These are phyloP conservation scores for Dendrobium chrysotoxum DNA, from an alignment of 106 monocot species.

Conservation along the genomic window DNA sequence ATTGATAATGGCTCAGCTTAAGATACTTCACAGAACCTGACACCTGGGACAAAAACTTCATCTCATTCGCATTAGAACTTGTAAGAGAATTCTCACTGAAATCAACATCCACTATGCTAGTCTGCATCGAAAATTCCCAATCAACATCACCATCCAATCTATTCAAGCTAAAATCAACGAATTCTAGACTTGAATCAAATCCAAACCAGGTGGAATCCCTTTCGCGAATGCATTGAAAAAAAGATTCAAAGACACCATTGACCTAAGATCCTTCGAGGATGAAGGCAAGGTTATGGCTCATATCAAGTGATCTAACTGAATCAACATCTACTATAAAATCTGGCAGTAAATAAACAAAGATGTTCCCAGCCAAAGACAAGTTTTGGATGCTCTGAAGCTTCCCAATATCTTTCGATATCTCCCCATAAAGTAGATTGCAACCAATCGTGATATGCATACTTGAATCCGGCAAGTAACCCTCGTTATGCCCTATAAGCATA, in stretches of 20 bases:
- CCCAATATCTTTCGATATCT: conserved; percentile 50
- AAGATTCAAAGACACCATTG: conserved; percentile 52
- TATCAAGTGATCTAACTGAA: conserved; percentile 63
- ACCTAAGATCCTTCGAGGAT: conserved; percentile 29
- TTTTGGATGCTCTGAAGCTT: conserved; percentile 64
- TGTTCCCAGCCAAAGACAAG: conserved; percentile 64
- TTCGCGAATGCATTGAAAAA: conserved; percentile 52
- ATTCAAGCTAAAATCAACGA: conserved; percentile 82
- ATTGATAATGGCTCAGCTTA: conserved; percentile 74
- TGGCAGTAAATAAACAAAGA: conserved; percentile 70
- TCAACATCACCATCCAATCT: conserved; percentile 73
- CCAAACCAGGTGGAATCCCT: conserved; percentile 57
- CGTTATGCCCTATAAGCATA: too few species aligned
- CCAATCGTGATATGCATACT: too few species aligned
- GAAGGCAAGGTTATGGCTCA: conserved; percentile 69
- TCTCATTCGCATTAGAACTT: conserved; percentile 54
- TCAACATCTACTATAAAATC: conserved; percentile 48
- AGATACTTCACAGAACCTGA: conserved; percentile 74
- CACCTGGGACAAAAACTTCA: conserved; percentile 74
- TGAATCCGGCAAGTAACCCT: too few species aligned
- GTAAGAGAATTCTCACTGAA: conserved; percentile 76
- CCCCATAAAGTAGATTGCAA: conserved; percentile 64
- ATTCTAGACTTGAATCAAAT: conserved; percentile 32
- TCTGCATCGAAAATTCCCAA: conserved; percentile 71
- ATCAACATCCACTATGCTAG: conserved; percentile 61